Base-by-base conservation (phyloP, 371 early-diverging fungal species). In the Capniomyces stellatus region DNA sequence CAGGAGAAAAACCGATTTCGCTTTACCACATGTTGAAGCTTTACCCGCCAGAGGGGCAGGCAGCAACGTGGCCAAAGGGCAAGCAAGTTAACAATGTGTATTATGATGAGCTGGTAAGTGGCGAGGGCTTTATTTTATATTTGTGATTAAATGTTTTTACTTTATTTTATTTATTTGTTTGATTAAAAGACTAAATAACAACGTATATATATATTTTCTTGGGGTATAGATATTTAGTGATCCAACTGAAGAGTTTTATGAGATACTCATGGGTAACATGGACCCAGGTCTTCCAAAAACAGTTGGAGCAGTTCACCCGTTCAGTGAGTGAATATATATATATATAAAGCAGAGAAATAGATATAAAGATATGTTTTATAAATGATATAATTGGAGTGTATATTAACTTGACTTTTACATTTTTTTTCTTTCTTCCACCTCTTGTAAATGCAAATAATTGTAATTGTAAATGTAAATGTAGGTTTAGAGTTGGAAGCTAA, bases 11-110 rank as follows among this genome's bases (percentile, higher is more conserved):
- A 61, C 80, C 83, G 15, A 75, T 90, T 19, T 72, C 75, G 22
- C 66, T 94, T 6, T 85, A 81, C 63, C 92, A 92, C 61, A 83
- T 81, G 62, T 72, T 95, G 52, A 73, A 78, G 58, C 69, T 88
- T 39, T 86, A 85, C 59, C 86, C 89, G 19, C 66, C 66, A 24
- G 67, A 63, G 39, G 43, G 58, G 40, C 62, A 51, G 49, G 56
- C 52, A 43, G 59, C 60, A 55, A 51, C 60, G 46, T 77, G 81
- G 83, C 80, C 81, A 4, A 82, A 81, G 54, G 78, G 81, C 28
- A 83, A 81, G 54, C 81, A 82, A 0, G 84, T 86, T 0, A 70
- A 75, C 54, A 82, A 82, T 56, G 78, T 81, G 31, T 65, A 64
- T 55, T 65, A 63, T 51, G 71, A 64, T 46, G 70, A 66, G 46